Conservation (phyloP, 2,329 filamentous ascomycete genomes). For the Botrytis byssoidea region DNA sequence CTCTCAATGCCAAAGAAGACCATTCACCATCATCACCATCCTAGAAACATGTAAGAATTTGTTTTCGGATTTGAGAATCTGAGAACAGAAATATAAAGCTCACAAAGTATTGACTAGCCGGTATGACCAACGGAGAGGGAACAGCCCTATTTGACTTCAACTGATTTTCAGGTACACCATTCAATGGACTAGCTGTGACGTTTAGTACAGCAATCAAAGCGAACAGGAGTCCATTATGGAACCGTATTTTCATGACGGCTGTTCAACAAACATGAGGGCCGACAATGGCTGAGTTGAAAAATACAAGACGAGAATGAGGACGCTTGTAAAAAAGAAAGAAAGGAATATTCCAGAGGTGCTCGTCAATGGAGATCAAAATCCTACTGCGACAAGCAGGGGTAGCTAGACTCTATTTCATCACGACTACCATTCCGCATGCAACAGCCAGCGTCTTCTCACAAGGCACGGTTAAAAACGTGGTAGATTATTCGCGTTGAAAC, state of each 20-base stretch:
- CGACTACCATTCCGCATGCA: not conserved
- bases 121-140: conserved; percentile 25
- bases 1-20: conserved; percentile 65
- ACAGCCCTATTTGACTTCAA: not conserved
- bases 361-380: not conserved
- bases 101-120: conserved; percentile 31
- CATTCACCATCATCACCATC: conserved; percentile 66
- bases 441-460: not conserved
- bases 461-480: not conserved
- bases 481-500: not conserved
- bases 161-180: not conserved
- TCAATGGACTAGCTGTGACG: not conserved
- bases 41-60: conserved; percentile 41
- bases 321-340: not conserved
- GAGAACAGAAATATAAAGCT: not conserved
- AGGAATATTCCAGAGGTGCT: not conserved
- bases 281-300: not conserved
- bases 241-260: conserved; percentile 17
- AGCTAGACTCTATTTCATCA: not conserved
- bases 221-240: conserved; percentile 12
- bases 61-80: not conserved
- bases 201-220: conserved; percentile 9
- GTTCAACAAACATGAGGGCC: conserved; percentile 17
- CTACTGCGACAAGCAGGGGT: not conserved
- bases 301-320: not conserved